Conservation (phyloP, 2,329 filamentous ascomycete species). For the Fusarium bactridioides region DNA sequence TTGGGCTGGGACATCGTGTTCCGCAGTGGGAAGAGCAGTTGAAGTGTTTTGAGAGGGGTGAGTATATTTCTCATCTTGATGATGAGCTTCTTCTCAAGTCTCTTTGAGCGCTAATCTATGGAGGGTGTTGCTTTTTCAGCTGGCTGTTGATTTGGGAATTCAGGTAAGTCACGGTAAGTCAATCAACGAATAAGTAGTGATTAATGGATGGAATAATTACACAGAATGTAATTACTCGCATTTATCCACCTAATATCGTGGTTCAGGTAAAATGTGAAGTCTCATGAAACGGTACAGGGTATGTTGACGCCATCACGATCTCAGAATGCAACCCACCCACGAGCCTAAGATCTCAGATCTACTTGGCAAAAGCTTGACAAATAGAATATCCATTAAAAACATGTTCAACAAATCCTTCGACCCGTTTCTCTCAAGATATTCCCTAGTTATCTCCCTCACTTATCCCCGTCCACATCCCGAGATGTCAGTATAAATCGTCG, state of each 20-base stretch:
- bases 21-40: slow-evolving; percentile 33
- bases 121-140: rapidly evolving
- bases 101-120: rapidly evolving
- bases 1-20: slow-evolving; percentile 25
- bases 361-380: background rate
- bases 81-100: background rate
- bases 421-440: background rate
- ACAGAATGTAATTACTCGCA: no score
- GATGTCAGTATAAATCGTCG: background rate
- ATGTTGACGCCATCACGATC: background rate
- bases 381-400: background rate
- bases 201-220: no score
- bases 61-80: slow-evolving; percentile 23
- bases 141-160: background rate
- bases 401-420: background rate
- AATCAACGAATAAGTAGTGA: background rate
- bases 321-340: background rate
- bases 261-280: background rate
- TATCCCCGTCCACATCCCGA: background rate
- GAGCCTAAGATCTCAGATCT: background rate
- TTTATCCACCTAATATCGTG: no score
- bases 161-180: background rate
- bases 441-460: no score
- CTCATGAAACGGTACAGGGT: background rate
- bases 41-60: slow-evolving; percentile 1